Conservation (phyloP, 257 asterid species). For the Solanum lycopersicoides region DNA sequence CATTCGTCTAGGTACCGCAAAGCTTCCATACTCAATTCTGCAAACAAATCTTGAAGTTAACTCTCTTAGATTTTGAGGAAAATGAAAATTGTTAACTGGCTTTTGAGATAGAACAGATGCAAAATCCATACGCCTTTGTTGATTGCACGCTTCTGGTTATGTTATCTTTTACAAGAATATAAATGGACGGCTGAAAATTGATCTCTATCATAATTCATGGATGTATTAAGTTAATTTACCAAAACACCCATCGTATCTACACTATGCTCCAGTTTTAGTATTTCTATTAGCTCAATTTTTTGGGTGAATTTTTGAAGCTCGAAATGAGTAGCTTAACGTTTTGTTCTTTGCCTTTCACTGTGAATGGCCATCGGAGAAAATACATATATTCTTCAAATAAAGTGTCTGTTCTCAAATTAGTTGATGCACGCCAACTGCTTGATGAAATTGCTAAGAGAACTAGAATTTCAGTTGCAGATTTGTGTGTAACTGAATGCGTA, state of each 20-base stretch:
- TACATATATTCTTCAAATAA: not conserved
- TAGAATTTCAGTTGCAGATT: not conserved
- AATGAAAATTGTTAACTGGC: conserved; percentile 10
- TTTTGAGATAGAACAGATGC: conserved; percentile 11
- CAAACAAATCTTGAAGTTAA: not conserved
- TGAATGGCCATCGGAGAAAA: not conserved
- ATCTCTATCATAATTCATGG: not conserved
- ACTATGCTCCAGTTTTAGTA: not conserved
- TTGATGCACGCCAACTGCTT: not conserved
- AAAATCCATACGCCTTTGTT: conserved; percentile 35
- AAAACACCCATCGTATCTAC: not conserved
- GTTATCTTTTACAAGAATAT: not conserved
- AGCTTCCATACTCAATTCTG: conserved; percentile 30
- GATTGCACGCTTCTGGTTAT: conserved; percentile 8
- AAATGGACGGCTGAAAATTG: not conserved
- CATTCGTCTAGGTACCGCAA: not conserved
- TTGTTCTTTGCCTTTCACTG: not conserved
- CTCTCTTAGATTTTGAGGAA: conserved; percentile 1
- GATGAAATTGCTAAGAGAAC: conserved; percentile 3
- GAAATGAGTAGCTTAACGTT: not conserved
- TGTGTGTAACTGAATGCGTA: not conserved
- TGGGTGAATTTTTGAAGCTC: not conserved
- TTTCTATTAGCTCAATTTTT: not conserved
- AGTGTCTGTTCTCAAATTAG: not conserved
- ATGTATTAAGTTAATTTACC: not conserved